Evolutionary conservation across 1,284 basidiomycete genomes (phyloP).

Genomic region (Wolfiporia cocos): DNA sequence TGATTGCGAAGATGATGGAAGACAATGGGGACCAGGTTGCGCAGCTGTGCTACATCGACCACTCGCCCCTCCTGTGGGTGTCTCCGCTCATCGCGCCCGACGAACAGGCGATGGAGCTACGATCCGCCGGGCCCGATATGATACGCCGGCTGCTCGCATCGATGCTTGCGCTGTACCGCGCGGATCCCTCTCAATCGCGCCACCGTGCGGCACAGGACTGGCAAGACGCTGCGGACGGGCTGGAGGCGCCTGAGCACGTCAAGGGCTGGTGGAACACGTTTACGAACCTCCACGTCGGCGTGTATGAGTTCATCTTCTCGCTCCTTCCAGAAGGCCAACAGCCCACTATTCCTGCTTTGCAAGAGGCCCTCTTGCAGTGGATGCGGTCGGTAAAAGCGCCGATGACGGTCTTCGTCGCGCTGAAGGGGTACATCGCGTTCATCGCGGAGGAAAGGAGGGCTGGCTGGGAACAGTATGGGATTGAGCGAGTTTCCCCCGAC

Average conservation of each 20-base stretch:
- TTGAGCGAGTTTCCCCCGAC: not conserved
- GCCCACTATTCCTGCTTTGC: not conserved
- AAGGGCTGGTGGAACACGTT: not conserved
- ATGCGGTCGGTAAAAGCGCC: not conserved
- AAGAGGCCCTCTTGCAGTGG: not conserved
- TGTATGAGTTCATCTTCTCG: slow-evolving; percentile 3
- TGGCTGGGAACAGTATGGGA: not conserved
- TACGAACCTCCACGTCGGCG: not conserved
- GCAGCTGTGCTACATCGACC: slow-evolving; percentile 2
- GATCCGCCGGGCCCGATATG: not conserved
- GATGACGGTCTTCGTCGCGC: not conserved
- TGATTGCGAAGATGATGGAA: not conserved
- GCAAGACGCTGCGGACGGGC: not conserved
- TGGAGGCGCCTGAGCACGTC: not conserved
- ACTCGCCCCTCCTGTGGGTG: not conserved
- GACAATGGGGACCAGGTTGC: not conserved
- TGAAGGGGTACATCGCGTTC: not conserved
- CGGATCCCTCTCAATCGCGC: not conserved
- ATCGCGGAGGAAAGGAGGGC: not conserved
- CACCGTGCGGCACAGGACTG: not conserved
- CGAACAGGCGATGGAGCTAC: not conserved
- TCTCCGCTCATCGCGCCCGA: not conserved
- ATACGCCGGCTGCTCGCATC: not conserved
- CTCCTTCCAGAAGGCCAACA: not conserved
- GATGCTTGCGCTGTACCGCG: not conserved